A percentile compares a stretch with the other conserved stretches of the same genome.
phyloP scores from a whole-genome alignment of 768 basidiomycete species.

The Lenzites betulinus region DNA sequence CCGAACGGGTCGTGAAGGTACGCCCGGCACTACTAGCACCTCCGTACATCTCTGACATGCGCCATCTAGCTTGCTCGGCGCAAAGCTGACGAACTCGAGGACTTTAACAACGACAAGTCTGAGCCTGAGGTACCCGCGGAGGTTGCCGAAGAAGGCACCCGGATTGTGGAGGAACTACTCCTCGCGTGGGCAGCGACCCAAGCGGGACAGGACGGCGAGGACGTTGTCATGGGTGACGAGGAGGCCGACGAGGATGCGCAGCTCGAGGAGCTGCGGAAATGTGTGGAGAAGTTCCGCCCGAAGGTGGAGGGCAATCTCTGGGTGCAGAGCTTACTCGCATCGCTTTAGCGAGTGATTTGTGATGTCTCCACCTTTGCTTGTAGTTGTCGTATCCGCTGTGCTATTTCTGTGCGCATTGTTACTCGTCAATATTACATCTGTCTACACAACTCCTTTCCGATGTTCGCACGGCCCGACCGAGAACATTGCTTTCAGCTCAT shows the following conservation, averaged over 20 bases:
- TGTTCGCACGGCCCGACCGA: too few species aligned
- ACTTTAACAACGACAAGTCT: constrained; percentile 56
- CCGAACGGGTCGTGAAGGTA: constrained; percentile 89
- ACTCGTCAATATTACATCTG: not conserved
- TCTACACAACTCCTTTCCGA: too few species aligned
- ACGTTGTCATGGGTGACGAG: constrained; percentile 55
- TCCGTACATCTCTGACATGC: not conserved
- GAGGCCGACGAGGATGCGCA: constrained; percentile 36
- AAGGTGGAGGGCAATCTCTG: constrained; percentile 79
- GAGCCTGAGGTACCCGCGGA: constrained; percentile 53
- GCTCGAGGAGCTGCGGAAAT: constrained; percentile 52
- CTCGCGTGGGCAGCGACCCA: constrained; percentile 55
- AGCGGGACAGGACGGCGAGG: constrained; percentile 41
- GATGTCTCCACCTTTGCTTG: not conserved
- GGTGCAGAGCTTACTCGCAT: constrained; percentile 60
- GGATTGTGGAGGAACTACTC: constrained; percentile 79
- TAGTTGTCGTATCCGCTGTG: constrained; percentile 11
- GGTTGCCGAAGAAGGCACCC: constrained; percentile 76
- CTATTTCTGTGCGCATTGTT: not conserved
- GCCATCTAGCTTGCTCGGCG: constrained; percentile 74
- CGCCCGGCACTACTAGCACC: constrained; percentile 14
- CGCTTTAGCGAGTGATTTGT: not conserved
- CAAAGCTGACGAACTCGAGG: constrained; percentile 90
- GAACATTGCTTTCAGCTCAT: too few species aligned
- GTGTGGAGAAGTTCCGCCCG: constrained; percentile 65